These are phyloP conservation scores for Aspergillus nidulans DNA, from an alignment of 495 filamentous ascomycete genomes.

Conservation along the genomic window DNA sequence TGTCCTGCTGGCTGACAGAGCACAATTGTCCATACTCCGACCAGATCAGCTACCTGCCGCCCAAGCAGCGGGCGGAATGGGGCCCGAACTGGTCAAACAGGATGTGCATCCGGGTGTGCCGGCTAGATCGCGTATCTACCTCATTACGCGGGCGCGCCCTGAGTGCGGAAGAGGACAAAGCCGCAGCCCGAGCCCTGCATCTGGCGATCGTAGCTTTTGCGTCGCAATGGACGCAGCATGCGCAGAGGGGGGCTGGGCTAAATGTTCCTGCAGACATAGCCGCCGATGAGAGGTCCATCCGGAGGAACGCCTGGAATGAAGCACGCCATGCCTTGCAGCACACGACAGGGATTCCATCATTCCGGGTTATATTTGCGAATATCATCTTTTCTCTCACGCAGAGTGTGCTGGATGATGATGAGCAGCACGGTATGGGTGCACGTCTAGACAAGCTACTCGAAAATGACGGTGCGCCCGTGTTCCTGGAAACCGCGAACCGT, in stretches of 20 bases:
- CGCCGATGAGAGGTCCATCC: background rate
- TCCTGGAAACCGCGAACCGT: background rate
- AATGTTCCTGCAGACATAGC: background rate
- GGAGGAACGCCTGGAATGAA: background rate
- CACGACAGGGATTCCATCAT: background rate
- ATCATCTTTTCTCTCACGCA: slow-evolving; percentile 1
- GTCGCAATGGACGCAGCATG: slow-evolving; percentile 1
- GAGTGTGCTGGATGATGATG: background rate
- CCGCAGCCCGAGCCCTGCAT: background rate
- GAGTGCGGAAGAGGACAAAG: background rate
- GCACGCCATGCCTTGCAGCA: background rate
- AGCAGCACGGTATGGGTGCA: background rate
- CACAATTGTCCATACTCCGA: slow-evolving; percentile 2
- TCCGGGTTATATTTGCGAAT: background rate
- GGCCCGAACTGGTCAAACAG: background rate
- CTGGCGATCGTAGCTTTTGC: background rate
- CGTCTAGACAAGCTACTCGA: background rate
- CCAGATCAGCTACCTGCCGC: background rate
- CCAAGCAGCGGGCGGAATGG: background rate
- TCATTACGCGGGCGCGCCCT: background rate
- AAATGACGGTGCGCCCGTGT: background rate
- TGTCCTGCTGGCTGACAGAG: slow-evolving; percentile 1
- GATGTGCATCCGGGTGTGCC: slow-evolving; percentile 1
- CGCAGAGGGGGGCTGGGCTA: background rate
- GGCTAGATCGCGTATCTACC: background rate